phyloP scores from a whole-genome alignment of 1,139 yeast genomes.

The Lodderomyces oxycetoniae region DNA sequence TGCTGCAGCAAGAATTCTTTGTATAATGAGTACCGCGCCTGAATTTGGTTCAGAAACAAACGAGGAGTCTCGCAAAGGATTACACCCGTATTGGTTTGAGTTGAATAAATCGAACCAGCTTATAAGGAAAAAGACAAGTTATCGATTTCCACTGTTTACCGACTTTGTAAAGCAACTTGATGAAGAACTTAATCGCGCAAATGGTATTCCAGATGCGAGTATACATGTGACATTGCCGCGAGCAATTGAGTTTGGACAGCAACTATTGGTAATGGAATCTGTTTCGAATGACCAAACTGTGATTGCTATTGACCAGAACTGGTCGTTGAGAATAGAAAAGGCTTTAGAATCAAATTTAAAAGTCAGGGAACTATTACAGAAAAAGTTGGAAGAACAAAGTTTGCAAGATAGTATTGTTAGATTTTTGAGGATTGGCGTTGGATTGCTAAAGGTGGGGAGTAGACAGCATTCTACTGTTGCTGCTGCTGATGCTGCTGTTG shows the following conservation, averaged over 20 bases:
- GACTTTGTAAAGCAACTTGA: constrained; percentile 17
- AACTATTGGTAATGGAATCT: constrained; percentile 64
- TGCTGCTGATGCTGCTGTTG: too few relatives aligned
- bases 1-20: constrained; percentile 61
- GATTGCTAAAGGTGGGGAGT: too few relatives aligned
- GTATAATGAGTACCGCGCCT: constrained; percentile 59
- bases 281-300: constrained; percentile 49
- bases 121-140: constrained; percentile 29
- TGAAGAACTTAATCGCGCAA: constrained; percentile 17
- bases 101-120: constrained; percentile 39
- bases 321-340: constrained; percentile 70
- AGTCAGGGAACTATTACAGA: constrained; percentile 39
- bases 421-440: constrained; percentile 19
- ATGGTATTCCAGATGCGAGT: constrained; percentile 13
- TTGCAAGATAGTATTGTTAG: constrained; percentile 16
- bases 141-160: constrained; percentile 43
- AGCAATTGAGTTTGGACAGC: constrained; percentile 47
- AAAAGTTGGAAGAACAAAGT: constrained; percentile 19
- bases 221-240: constrained; percentile 30
- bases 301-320: constrained; percentile 64
- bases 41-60: constrained; percentile 64
- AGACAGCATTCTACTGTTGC: too few relatives aligned
- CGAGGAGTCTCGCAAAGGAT: constrained; percentile 79
- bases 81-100: constrained; percentile 68
- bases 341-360: constrained; percentile 59